Conservation (phyloP, 1,284 basidiomycete genomes). For the Agroathelia rolfsii region DNA sequence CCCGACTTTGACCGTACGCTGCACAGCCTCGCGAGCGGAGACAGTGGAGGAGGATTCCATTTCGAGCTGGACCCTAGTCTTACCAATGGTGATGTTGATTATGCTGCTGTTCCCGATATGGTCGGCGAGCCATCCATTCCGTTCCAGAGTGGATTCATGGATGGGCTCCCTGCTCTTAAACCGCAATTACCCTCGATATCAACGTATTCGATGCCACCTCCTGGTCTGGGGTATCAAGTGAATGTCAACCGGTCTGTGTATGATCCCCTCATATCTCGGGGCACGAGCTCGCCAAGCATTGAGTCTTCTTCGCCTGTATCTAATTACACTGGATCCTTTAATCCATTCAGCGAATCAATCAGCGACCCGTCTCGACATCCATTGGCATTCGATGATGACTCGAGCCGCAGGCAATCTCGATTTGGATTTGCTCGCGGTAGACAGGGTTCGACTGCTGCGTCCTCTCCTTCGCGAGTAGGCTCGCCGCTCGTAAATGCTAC, state of each 20-base stretch:
- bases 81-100: slow-evolving; percentile 37
- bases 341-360: slow-evolving; percentile 61
- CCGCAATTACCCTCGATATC: slow-evolving; percentile 21
- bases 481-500: slow-evolving; percentile 47
- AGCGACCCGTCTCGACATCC: slow-evolving; percentile 27
- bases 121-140: slow-evolving; percentile 43
- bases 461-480: slow-evolving; percentile 49
- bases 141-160: slow-evolving; percentile 51
- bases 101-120: slow-evolving; percentile 39
- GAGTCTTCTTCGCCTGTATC: slow-evolving; percentile 39
- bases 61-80: slow-evolving; percentile 76
- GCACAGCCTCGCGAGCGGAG: slow-evolving; percentile 53
- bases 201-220: slow-evolving; percentile 31
- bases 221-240: slow-evolving; percentile 40
- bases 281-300: slow-evolving; percentile 26
- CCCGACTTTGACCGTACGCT: slow-evolving; percentile 82
- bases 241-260: slow-evolving; percentile 39
- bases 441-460: slow-evolving; percentile 45
- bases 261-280: slow-evolving; percentile 40
- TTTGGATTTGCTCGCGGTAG: slow-evolving; percentile 77
- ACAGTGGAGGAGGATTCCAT: slow-evolving; percentile 61
- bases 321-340: slow-evolving; percentile 64
- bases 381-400: slow-evolving; percentile 46
- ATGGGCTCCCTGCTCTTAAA: slow-evolving; percentile 54
- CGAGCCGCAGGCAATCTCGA: slow-evolving; percentile 58